Evolutionary conservation across 106 monocot genomes (phyloP).

Genomic region (Dactylorhiza incarnata): DNA sequence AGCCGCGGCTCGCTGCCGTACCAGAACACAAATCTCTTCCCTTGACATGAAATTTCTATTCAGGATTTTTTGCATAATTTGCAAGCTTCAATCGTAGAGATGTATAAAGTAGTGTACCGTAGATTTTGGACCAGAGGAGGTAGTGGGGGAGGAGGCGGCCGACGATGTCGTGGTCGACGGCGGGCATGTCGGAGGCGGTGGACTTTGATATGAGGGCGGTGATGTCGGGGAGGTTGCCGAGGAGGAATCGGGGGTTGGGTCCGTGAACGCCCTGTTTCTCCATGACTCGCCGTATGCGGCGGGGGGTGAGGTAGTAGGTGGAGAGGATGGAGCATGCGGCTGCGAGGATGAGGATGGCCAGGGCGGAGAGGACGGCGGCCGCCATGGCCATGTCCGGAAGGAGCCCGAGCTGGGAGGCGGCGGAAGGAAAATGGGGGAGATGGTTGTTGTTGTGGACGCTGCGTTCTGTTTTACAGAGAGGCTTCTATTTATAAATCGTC

Average conservation of each 20-base stretch:
- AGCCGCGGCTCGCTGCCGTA: constrained; percentile 91
- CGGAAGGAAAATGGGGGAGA: neutral
- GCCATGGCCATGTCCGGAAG: neutral
- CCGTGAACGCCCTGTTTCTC: constrained; percentile 58
- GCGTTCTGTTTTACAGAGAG: neutral
- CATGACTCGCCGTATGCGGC: constrained; percentile 48
- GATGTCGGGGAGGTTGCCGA: constrained; percentile 67
- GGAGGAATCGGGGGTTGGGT: constrained; percentile 45
- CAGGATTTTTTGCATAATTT: no score
- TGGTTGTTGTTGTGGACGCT: neutral
- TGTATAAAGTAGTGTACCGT: constrained; percentile 28
- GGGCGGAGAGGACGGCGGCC: neutral
- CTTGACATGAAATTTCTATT: constrained; percentile 15
- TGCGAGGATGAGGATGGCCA: constrained; percentile 18
- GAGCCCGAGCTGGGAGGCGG: neutral
- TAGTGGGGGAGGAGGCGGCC: constrained; percentile 83
- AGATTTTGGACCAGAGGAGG: constrained; percentile 65
- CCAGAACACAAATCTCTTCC: constrained; percentile 79
- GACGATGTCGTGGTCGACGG: constrained; percentile 65
- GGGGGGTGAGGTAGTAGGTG: constrained; percentile 54
- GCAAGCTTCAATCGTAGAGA: neutral
- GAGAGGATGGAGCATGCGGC: constrained; percentile 48
- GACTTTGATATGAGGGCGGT: constrained; percentile 36
- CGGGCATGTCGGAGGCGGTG: constrained; percentile 47
- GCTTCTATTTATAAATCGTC: neutral